These are phyloP conservation scores for Bondarzewia mesenterica DNA, from an alignment of 1,284 basidiomycete species.

Conservation along the genomic window DNA sequence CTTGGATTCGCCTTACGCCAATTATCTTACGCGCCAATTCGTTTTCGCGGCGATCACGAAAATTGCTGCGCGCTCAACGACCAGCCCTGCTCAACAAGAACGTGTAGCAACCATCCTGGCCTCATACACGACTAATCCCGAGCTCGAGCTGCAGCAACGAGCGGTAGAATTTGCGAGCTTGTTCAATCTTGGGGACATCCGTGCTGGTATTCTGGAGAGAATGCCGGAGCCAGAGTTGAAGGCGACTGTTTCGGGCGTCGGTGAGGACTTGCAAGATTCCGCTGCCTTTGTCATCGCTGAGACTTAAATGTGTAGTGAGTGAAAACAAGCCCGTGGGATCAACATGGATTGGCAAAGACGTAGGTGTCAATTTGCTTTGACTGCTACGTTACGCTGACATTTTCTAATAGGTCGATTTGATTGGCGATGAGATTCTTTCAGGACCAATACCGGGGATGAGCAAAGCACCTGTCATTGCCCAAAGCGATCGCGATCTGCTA, in stretches of 20 bases:
- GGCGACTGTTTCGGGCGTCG: conserved; percentile 86
- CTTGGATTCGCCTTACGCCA: conserved; percentile 91
- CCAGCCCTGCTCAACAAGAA: conserved; percentile 61
- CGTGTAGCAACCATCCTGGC: conserved; percentile 73
- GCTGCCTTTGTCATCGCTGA: not conserved
- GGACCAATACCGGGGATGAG: conserved; percentile 24
- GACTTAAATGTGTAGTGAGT: conserved; percentile 47
- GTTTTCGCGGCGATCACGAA: conserved; percentile 89
- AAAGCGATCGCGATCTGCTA: conserved; percentile 84
- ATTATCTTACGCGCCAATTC: conserved; percentile 88
- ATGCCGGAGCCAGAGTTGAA: conserved; percentile 98
- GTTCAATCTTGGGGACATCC: conserved; percentile 67
- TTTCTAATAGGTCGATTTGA: conserved; percentile 51
- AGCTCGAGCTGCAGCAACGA: conserved; percentile 94
- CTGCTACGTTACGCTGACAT: conserved; percentile 3
- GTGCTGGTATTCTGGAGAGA: conserved; percentile 89
- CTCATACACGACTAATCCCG: conserved; percentile 76
- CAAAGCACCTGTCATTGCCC: conserved; percentile 31
- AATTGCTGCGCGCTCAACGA: conserved; percentile 72
- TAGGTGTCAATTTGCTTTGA: conserved; percentile 20
- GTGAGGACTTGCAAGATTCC: conserved; percentile 35
- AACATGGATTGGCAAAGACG: conserved; percentile 71
- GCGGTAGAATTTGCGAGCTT: conserved; percentile 91
- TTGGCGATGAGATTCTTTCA: conserved; percentile 63
- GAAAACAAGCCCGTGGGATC: conserved; percentile 93